phyloP scores from a whole-genome alignment of 345 rosid species.

The Melaleuca alternifolia region DNA sequence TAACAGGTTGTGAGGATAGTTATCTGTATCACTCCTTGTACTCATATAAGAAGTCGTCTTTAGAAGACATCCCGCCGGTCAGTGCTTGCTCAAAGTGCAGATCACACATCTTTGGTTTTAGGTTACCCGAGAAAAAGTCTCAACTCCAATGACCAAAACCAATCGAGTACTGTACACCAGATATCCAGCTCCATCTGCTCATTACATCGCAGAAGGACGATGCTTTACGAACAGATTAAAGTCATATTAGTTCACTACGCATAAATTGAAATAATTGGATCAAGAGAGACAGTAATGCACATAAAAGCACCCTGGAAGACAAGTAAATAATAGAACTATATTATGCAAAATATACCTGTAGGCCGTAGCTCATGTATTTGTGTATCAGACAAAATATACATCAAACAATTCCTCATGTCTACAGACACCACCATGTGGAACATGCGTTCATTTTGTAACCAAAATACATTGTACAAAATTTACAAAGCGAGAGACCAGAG shows the following conservation, averaged over 20 bases:
- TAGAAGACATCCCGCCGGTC: no score
- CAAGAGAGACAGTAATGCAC: neutral
- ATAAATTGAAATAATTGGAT: neutral
- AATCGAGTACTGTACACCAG: neutral
- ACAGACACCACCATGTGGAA: neutral
- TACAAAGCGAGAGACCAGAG: neutral
- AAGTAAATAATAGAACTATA: neutral
- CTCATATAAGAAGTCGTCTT: neutral
- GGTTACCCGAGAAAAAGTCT: neutral
- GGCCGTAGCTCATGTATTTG: neutral
- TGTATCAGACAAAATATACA: neutral
- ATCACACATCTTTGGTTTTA: neutral
- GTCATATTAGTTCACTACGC: neutral
- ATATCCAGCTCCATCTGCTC: neutral
- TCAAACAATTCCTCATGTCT: neutral
- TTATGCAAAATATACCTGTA: neutral
- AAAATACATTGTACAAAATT: neutral
- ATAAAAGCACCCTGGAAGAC: neutral
- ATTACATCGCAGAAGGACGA: neutral
- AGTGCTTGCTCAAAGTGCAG: neutral
- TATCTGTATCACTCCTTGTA: neutral
- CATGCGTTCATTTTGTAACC: neutral
- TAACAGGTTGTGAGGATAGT: neutral
- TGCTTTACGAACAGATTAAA: neutral
- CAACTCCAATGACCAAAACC: neutral